These are phyloP conservation scores for Coccomyxa sp. DNA, from an alignment of 139 green algal genomes.

Conservation along the genomic window DNA sequence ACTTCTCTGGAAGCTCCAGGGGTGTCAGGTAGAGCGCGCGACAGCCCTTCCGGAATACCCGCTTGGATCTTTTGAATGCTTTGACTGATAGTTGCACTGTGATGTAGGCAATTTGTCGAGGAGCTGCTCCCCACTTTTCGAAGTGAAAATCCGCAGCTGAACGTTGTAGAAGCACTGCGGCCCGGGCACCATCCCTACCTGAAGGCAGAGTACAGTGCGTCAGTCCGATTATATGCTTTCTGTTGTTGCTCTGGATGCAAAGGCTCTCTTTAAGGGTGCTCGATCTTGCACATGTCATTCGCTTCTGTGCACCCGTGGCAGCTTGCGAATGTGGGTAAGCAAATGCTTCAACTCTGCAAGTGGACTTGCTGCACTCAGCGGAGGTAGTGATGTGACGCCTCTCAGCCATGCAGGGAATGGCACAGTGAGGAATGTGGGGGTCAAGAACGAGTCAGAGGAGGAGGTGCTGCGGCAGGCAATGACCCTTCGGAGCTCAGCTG, in stretches of 20 bases:
- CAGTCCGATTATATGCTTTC: too few species aligned
- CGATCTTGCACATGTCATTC: not conserved
- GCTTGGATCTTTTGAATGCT: not conserved
- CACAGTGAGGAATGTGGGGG: slow-evolving; percentile 15
- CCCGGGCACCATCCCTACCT: slow-evolving; percentile 30
- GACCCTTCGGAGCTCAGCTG: slow-evolving; percentile 27
- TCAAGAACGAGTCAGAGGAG: slow-evolving; percentile 26
- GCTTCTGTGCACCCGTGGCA: not conserved
- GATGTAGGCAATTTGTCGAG: slow-evolving; percentile 37
- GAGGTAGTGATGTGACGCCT: not conserved
- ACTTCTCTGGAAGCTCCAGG: slow-evolving; percentile 34
- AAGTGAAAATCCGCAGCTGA: slow-evolving; percentile 37
- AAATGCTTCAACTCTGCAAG: not conserved
- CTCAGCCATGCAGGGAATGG: slow-evolving; percentile 21
- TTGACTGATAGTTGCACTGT: not conserved
- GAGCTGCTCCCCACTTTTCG: slow-evolving; percentile 22
- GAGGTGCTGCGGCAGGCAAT: slow-evolving; percentile 35
- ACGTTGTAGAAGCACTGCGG: slow-evolving; percentile 10
- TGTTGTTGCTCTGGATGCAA: too few species aligned
- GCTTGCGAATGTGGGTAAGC: too few species aligned
- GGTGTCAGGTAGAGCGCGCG: slow-evolving; percentile 21
- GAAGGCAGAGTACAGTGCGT: slow-evolving; percentile 27
- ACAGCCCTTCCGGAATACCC: too few species aligned
- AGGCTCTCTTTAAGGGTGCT: too few species aligned
- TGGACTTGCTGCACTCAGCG: not conserved